Percentiles rank a stretch among this genome's conserved stretches.
phyloP scores from a whole-genome alignment of 108 stramenopile genomes.

The Cyclostephanos invisitatus region DNA sequence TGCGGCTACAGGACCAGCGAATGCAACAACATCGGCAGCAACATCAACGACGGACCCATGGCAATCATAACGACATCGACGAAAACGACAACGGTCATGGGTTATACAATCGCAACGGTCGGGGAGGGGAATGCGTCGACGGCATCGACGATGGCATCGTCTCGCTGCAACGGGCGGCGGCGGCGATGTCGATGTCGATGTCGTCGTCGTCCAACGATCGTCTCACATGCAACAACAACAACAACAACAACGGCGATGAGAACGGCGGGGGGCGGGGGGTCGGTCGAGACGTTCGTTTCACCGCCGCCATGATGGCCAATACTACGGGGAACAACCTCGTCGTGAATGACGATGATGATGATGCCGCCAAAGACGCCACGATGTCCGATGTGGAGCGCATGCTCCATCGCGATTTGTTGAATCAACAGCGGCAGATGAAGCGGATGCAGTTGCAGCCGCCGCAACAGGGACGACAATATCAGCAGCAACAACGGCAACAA shows the following conservation, averaged over 20 bases:
- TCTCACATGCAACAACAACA: neutral
- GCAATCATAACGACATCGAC: neutral
- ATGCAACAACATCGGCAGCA: neutral
- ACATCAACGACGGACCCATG: neutral
- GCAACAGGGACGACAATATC: too few species aligned
- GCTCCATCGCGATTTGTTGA: neutral
- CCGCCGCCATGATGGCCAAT: conserved; percentile 23
- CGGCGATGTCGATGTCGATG: neutral
- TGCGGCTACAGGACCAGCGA: neutral
- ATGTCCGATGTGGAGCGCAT: neutral
- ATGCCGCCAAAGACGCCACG: too few species aligned
- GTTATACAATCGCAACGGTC: neutral
- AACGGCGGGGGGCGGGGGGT: conserved; percentile 5
- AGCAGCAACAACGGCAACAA: conserved; percentile 19
- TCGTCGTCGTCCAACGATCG: neutral
- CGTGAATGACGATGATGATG: neutral
- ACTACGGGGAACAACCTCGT: conserved; percentile 4
- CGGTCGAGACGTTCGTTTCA: neutral
- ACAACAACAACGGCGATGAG: neutral
- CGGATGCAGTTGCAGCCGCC: too few species aligned
- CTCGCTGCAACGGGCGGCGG: too few species aligned
- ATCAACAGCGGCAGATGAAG: neutral
- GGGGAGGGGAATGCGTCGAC: neutral
- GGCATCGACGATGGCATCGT: neutral
- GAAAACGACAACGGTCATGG: neutral